Evolutionary conservation across 2,329 filamentous ascomycete genomes (phyloP).

Genomic region (Neonectria sp.): DNA sequence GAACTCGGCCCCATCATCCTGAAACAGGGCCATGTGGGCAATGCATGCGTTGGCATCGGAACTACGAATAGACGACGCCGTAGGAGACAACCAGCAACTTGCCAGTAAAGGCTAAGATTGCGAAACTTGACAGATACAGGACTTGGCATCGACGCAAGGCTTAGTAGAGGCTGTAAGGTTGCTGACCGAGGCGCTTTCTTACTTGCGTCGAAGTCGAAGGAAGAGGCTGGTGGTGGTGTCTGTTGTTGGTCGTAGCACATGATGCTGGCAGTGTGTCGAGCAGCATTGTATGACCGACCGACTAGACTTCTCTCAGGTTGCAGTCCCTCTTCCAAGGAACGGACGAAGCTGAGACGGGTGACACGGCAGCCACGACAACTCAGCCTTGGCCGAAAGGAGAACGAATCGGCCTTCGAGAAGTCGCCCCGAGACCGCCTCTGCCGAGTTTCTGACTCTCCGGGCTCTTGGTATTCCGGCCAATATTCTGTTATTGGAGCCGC

Average conservation of each 20-base stretch:
- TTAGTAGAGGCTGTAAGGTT: conserved; percentile 9
- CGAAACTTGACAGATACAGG: neutral
- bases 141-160: neutral
- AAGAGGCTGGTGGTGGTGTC: neutral
- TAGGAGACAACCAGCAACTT: neutral
- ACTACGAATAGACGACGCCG: neutral
- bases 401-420: conserved; percentile 16
- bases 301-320: neutral
- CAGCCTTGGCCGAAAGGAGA: conserved; percentile 15
- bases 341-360: neutral
- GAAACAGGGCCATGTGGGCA: conserved; percentile 26
- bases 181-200: neutral
- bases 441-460: conserved; percentile 3
- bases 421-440: conserved; percentile 16
- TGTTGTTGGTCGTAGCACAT: neutral
- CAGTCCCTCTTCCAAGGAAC: neutral
- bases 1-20: conserved; percentile 20
- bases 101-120: neutral
- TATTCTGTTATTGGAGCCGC: neutral
- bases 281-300: neutral
- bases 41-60: conserved; percentile 29
- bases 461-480: conserved; percentile 4
- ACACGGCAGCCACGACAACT: conserved; percentile 16
- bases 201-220: neutral
- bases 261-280: neutral